These are phyloP conservation scores for Astrocystis sublimbata DNA, from an alignment of 495 filamentous ascomycete species.

Conservation along the genomic window DNA sequence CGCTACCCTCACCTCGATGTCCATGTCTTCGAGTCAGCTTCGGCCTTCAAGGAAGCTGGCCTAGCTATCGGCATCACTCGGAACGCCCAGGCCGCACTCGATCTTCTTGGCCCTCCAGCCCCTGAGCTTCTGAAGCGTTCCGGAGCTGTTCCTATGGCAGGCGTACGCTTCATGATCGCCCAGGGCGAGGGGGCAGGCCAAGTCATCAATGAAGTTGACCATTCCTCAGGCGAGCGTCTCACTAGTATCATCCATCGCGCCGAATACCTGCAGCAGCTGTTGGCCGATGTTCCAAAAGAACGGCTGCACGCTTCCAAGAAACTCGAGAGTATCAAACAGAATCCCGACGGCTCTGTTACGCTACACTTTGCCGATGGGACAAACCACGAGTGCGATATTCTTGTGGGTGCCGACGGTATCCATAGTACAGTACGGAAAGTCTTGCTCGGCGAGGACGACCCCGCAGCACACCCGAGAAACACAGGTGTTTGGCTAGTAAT, in stretches of 20 bases:
- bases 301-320: slow-evolving; percentile 23
- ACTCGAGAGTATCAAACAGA: slow-evolving; percentile 13
- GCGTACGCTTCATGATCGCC: slow-evolving; percentile 21
- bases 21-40: slow-evolving; percentile 29
- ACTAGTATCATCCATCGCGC: slow-evolving; percentile 23
- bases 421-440: slow-evolving; percentile 39
- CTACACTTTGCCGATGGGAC: slow-evolving; percentile 37
- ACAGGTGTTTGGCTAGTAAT: slow-evolving; percentile 14
- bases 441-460: slow-evolving; percentile 17
- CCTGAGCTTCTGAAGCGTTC: not conserved
- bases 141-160: slow-evolving; percentile 22
- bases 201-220: slow-evolving; percentile 7
- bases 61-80: slow-evolving; percentile 16
- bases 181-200: slow-evolving; percentile 1
- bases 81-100: slow-evolving; percentile 6
- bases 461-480: slow-evolving; percentile 7
- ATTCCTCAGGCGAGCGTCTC: slow-evolving; percentile 5
- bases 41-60: slow-evolving; percentile 30
- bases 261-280: slow-evolving; percentile 18
- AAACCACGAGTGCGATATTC: slow-evolving; percentile 40
- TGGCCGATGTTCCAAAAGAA: slow-evolving; percentile 11
- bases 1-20: slow-evolving; percentile 27
- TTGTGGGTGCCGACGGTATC: slow-evolving; percentile 52
- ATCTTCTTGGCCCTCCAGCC: slow-evolving; percentile 15
- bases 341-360: slow-evolving; percentile 14